These are phyloP conservation scores for Aspergillus oerlinghausenensis DNA, from an alignment of 2,329 filamentous ascomycete species.

Conservation along the genomic window DNA sequence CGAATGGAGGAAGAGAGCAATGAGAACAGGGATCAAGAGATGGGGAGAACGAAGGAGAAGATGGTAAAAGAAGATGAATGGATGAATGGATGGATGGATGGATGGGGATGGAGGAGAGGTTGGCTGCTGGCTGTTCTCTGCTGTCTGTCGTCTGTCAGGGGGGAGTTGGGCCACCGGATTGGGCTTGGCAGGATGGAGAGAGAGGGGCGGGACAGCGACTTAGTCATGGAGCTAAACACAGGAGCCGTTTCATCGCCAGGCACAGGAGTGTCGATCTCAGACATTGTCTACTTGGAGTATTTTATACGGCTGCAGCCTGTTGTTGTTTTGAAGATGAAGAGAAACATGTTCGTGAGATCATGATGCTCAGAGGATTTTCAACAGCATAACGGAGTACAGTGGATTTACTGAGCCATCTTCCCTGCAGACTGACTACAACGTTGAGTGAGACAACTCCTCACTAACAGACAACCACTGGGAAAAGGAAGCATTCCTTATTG, in stretches of 20 bases:
- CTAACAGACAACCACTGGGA: not conserved
- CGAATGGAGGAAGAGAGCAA: conserved; percentile 2
- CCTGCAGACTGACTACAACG: not conserved
- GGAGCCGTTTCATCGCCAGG: not conserved
- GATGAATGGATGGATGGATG: not conserved
- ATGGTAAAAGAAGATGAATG: not conserved
- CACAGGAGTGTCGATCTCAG: not conserved
- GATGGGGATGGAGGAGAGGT: not conserved
- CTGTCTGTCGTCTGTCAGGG: not conserved
- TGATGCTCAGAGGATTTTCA: not conserved
- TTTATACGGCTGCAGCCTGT: not conserved
- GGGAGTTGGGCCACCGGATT: not conserved
- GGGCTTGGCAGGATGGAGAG: not conserved
- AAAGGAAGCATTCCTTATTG: not conserved
- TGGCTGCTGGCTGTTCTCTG: not conserved
- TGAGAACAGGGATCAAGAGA: not conserved
- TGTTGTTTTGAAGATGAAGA: too few relatives aligned
- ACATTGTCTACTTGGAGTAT: too few relatives aligned
- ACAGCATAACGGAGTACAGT: too few relatives aligned
- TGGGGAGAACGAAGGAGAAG: conserved; percentile 1
- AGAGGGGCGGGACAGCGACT: not conserved
- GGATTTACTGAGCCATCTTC: not conserved
- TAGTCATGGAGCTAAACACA: not conserved
- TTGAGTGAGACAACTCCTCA: not conserved
- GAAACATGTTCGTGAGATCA: not conserved